A percentile compares a stretch with the other conserved stretches of the same genome.
These are phyloP conservation scores for Euphorbia peplus DNA, from an alignment of 345 rosid genomes.

Conservation along the genomic window DNA sequence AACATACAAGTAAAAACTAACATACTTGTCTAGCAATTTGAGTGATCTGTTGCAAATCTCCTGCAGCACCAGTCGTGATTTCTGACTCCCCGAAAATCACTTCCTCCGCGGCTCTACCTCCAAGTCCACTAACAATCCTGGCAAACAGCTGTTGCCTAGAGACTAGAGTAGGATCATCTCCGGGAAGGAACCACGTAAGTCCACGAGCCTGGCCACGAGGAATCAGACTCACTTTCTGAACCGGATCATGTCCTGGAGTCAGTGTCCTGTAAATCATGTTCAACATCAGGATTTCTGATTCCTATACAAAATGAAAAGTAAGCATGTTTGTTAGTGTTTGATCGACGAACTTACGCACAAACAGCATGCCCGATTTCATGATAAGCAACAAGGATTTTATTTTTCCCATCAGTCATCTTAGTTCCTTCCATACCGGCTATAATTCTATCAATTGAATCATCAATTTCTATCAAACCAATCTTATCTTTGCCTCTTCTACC, in stretches of 20 bases:
- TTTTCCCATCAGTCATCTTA: slow-evolving; percentile 69
- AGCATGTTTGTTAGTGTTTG: background rate
- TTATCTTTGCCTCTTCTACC: slow-evolving; percentile 64
- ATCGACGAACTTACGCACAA: slow-evolving; percentile 44
- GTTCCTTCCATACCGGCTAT: slow-evolving; percentile 80
- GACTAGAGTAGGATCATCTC: slow-evolving; percentile 56
- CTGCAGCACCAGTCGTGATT: slow-evolving; percentile 68
- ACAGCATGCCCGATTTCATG: slow-evolving; percentile 77
- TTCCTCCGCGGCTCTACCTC: slow-evolving; percentile 74
- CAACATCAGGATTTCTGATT: background rate
- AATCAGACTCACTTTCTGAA: slow-evolving; percentile 63
- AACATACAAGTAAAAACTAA: too few species aligned
- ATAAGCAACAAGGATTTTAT: slow-evolving; percentile 61
- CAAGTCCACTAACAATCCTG: slow-evolving; percentile 68
- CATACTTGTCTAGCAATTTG: slow-evolving; percentile 66
- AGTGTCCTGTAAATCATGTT: slow-evolving; percentile 35
- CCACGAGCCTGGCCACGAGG: slow-evolving; percentile 87
- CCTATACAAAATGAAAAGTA: background rate
- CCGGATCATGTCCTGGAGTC: slow-evolving; percentile 67
- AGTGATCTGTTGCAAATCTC: slow-evolving; percentile 62
- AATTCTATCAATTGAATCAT: slow-evolving; percentile 65
- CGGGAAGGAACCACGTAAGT: slow-evolving; percentile 68
- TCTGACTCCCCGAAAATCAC: slow-evolving; percentile 70
- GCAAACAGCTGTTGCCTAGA: slow-evolving; percentile 63
- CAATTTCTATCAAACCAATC: slow-evolving; percentile 54